phyloP scores from a whole-genome alignment of 176 grass and related monocot species.

The Bolboschoenus planiculmis region DNA sequence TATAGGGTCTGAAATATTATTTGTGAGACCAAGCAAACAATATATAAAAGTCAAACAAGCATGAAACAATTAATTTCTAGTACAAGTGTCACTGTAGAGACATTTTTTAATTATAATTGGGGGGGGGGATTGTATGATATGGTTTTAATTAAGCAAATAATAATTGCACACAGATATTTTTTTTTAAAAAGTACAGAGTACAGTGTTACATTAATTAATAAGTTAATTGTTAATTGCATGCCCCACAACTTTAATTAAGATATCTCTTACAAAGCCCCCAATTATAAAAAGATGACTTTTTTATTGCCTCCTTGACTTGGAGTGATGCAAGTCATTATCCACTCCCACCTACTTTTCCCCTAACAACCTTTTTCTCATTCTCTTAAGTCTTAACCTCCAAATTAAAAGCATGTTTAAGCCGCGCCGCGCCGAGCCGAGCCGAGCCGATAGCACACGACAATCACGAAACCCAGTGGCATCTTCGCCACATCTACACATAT shows the following conservation, averaged over 20 bases:
- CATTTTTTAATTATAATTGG: too few relatives aligned
- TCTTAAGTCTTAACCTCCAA: neutral
- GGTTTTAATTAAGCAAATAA: neutral
- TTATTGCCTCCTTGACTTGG: neutral
- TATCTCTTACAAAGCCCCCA: neutral
- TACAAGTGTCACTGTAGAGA: neutral
- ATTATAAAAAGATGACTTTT: neutral
- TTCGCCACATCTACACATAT: neutral
- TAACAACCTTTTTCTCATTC: neutral
- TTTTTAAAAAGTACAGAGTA: neutral
- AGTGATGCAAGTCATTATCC: slow-evolving; percentile 1
- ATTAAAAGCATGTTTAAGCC: neutral
- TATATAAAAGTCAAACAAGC: neutral
- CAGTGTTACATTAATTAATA: neutral
- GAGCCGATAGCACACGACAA: neutral
- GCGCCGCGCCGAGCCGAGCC: neutral
- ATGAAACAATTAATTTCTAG: neutral
- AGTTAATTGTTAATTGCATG: neutral
- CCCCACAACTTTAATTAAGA: neutral
- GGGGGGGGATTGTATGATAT: neutral
- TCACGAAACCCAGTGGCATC: neutral
- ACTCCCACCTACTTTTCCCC: slow-evolving; percentile 2
- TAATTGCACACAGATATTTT: neutral
- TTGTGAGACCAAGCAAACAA: neutral
- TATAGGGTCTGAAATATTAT: neutral